phyloP scores from a whole-genome alignment of 2,329 filamentous ascomycete genomes.

The Verticillium isaacii region DNA sequence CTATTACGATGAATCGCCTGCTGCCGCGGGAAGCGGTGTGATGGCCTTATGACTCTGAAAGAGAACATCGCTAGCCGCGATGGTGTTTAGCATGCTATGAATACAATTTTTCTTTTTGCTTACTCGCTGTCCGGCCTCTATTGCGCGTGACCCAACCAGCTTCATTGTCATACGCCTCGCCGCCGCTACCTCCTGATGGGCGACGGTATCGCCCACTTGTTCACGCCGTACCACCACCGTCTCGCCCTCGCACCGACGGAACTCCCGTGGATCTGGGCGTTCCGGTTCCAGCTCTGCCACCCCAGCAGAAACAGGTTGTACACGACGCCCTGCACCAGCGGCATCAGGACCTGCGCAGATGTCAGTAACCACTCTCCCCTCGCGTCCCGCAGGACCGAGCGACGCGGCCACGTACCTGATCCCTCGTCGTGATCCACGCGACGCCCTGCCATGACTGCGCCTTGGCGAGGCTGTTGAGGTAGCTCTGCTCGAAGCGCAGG shows the following conservation, averaged over 20 bases:
- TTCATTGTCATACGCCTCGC: neutral
- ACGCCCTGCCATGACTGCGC: constrained; percentile 78
- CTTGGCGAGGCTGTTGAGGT: constrained; percentile 79
- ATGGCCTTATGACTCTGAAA: neutral
- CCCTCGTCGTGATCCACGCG: constrained; percentile 76
- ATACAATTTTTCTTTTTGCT: neutral
- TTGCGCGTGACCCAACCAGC: neutral
- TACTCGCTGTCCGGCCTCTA: neutral
- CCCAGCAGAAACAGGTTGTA: constrained; percentile 82
- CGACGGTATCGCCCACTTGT: constrained; percentile 74
- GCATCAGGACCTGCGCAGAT: constrained; percentile 66
- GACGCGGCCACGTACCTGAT: constrained; percentile 61
- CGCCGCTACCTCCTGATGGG: constrained; percentile 16
- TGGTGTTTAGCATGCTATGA: neutral
- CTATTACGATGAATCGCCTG: neutral
- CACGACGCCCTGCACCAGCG: constrained; percentile 80
- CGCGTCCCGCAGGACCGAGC: neutral
- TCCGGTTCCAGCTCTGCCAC: constrained; percentile 87
- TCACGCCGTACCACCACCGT: constrained; percentile 93
- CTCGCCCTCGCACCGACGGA: constrained; percentile 72
- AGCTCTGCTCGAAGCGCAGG: constrained; percentile 96
- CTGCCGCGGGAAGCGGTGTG: neutral
- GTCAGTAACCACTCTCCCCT: neutral
- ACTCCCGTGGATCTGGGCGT: constrained; percentile 70
- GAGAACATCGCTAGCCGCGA: neutral